Evolutionary conservation across 2,329 filamentous ascomycete species (phyloP), one percentile per base, ranked within the genome.

Genomic region (Microcyclosporella mali): DNA sequence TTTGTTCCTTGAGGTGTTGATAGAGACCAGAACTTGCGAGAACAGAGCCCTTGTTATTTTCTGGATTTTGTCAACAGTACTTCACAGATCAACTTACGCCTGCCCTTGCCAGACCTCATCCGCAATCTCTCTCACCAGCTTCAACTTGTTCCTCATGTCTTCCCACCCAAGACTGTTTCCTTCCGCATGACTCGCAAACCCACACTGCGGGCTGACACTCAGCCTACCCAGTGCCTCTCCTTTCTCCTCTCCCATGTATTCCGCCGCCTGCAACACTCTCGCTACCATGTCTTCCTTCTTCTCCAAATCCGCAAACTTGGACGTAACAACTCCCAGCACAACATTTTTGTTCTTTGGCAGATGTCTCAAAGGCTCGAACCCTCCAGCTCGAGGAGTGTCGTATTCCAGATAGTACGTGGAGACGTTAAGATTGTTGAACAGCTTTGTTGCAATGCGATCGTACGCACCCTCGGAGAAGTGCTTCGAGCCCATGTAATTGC

Each of bases 91-190:
- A 34, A 11, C 37, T 59, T 48, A 77, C 50, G 68, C 60, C 66
- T 78, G 66, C 15, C 71, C 70, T 3, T 73, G 72, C 85, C 84
- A 89, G 45, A 88, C 75, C 56, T 82, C 78, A 58, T 88, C 77
- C 2, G 85, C 84, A 56, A 89, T 79, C 54, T 79, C 71, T 50
- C 84, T 75, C 14, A 88, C 82, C 40, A 89, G 66, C 52, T 75
- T 70, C 56, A 89, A 66, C 70, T 88, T 89, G 63, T 75, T 78
- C 66, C 78, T 78, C 80, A 88, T 82, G 49, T 85, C 83, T 34
- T 85, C 77, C 25, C 37, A 50, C 8, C 35, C 40, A 37, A 54
- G 21, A 11, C 78, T 74, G 59, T 89, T 88, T 0, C 84, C 85
- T 56, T 76, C 79, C 53, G 82, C 79, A 60, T 89, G 84, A 28